These are phyloP conservation scores for Colletotrichum sp. DNA, from an alignment of 2,329 filamentous ascomycete species.

Conservation along the genomic window DNA sequence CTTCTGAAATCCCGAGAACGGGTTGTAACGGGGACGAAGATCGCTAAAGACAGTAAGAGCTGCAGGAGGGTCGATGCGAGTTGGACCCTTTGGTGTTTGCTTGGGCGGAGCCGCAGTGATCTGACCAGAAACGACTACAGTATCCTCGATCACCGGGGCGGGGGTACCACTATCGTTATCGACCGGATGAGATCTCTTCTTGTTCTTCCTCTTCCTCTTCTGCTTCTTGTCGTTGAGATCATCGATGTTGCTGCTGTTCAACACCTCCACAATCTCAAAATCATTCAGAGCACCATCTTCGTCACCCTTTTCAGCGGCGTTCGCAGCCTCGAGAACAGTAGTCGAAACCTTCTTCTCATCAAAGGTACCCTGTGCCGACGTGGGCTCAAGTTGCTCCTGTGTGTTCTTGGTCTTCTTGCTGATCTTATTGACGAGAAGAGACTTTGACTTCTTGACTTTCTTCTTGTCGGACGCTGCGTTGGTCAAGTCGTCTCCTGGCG, in stretches of 20 bases:
- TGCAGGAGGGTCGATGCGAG: not conserved
- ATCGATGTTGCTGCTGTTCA: not conserved
- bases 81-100: not conserved
- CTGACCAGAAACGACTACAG: not conserved
- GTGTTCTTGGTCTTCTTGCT: not conserved
- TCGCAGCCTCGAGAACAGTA: not conserved
- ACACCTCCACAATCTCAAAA: not conserved
- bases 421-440: not conserved
- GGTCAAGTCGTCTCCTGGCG: not conserved
- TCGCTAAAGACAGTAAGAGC: not conserved
- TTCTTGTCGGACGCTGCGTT: not conserved
- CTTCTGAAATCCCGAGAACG: not conserved
- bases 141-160: not conserved
- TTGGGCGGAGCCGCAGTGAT: not conserved
- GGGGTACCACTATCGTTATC: not conserved
- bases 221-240: not conserved
- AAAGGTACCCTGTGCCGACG: not conserved
- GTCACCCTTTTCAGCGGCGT: not conserved
- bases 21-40: not conserved
- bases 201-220: not conserved
- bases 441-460: not conserved
- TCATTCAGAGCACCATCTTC: not conserved
- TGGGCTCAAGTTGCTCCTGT: not conserved
- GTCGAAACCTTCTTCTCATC: not conserved
- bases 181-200: not conserved